These are phyloP conservation scores for Myxozyma lipomycoides DNA, from an alignment of 805 yeast species.

Conservation along the genomic window DNA sequence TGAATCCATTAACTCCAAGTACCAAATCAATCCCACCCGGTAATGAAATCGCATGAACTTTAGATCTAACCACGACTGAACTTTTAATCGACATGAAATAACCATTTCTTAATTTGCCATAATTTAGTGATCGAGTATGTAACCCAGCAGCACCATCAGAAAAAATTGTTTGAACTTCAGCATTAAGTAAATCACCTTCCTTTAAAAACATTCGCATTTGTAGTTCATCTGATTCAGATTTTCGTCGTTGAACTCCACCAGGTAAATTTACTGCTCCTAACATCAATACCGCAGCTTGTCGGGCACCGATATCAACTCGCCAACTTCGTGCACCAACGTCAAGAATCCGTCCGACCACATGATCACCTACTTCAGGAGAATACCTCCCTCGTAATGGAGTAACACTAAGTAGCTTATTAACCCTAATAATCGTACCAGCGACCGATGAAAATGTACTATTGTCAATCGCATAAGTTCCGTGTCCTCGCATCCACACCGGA, in stretches of 20 bases:
- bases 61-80: conserved; percentile 67
- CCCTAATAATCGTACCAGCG: conserved; percentile 84
- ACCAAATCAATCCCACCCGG: conserved; percentile 92
- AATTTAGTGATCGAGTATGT: conserved; percentile 91
- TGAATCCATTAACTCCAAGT: conserved; percentile 89
- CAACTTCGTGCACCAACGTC: conserved; percentile 93
- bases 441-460: conserved; percentile 66
- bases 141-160: conserved; percentile 89
- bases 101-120: conserved; percentile 94
- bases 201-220: conserved; percentile 92
- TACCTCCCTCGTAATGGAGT: conserved; percentile 78
- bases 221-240: conserved; percentile 90
- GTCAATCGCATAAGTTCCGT: conserved; percentile 83
- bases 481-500: conserved; percentile 97
- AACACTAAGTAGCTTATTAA: conserved; percentile 81
- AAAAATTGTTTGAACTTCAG: conserved; percentile 88
- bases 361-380: conserved; percentile 94
- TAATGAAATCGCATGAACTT: conserved; percentile 80
- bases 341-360: conserved; percentile 85
- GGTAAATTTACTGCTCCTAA: conserved; percentile 95
- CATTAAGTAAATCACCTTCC: conserved; percentile 89
- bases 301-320: conserved; percentile 96
- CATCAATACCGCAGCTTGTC: conserved; percentile 86
- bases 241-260: conserved; percentile 92
- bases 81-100: conserved; percentile 75